phyloP scores from a whole-genome alignment of 2,329 filamentous ascomycete genomes.

The Fusarium sp. region DNA sequence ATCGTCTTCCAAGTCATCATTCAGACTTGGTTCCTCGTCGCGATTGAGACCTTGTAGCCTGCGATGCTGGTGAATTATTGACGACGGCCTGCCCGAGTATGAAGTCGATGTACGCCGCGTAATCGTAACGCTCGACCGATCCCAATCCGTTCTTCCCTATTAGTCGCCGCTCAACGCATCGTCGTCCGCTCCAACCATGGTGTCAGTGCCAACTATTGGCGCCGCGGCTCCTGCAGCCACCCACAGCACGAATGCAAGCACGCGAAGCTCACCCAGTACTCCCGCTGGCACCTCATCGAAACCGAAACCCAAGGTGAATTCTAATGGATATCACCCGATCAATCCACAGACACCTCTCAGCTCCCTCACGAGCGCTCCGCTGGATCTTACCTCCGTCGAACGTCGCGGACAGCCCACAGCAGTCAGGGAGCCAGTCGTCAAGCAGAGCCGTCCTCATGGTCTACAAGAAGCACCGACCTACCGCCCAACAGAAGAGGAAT shows the following conservation, averaged over 20 bases:
- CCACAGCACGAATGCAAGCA: conserved; percentile 58
- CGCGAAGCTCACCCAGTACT: conserved; percentile 62
- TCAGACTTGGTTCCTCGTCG: conserved; percentile 15
- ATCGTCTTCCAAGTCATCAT: background rate
- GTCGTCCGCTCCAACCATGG: conserved; percentile 46
- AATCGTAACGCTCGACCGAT: conserved; percentile 32
- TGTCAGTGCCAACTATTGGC: conserved; percentile 51
- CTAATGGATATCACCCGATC: conserved; percentile 62
- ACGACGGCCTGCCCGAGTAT: conserved; percentile 40
- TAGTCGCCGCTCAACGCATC: conserved; percentile 10
- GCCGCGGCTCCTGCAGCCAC: conserved; percentile 48
- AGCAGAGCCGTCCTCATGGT: conserved; percentile 81
- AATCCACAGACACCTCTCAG: conserved; percentile 64
- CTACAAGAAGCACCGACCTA: conserved; percentile 92
- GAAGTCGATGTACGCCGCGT: conserved; percentile 36
- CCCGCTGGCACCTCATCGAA: conserved; percentile 52
- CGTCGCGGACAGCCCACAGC: conserved; percentile 84
- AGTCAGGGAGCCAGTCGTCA: conserved; percentile 78
- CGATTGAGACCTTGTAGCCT: conserved; percentile 31
- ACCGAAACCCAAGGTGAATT: conserved; percentile 62
- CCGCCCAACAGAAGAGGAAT: conserved; percentile 90
- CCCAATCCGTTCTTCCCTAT: conserved; percentile 15
- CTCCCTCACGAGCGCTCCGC: conserved; percentile 65
- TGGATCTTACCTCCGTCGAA: conserved; percentile 91
- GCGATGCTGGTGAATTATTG: conserved; percentile 40